Evolutionary conservation across 148 eudicot genomes (phyloP).

Genomic region (Rhododendron ferrugineum): DNA sequence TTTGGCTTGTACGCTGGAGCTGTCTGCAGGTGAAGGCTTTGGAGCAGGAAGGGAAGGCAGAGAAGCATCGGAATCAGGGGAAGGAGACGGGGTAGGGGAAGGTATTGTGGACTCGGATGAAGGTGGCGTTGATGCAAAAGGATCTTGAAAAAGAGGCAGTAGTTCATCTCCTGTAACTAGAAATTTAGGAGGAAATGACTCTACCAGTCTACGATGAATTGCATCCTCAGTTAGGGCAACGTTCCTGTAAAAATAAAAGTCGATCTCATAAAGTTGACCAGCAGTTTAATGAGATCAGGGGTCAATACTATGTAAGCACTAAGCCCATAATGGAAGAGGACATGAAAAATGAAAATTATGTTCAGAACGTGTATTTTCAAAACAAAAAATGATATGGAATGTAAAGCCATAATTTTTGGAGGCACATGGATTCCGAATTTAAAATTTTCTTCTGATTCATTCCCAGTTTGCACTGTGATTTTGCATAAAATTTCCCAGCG

Average conservation of each 20-base stretch:
- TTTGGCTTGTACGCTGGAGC: not conserved
- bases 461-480: not conserved
- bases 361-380: not conserved
- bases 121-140: not conserved
- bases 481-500: not conserved
- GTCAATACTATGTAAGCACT: not conserved
- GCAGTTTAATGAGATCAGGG: not conserved
- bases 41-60: constrained; percentile 14
- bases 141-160: not conserved
- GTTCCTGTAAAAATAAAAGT: constrained; percentile 21
- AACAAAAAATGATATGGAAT: not conserved
- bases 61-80: constrained; percentile 9
- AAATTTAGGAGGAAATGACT: not conserved
- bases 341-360: not conserved
- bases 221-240: constrained; percentile 7
- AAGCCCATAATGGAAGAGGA: constrained; percentile 1
- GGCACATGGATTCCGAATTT: not conserved
- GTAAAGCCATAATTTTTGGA: not conserved
- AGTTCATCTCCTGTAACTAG: not conserved
- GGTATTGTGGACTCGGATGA: not conserved
- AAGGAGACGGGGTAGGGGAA: constrained; percentile 26
- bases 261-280: not conserved
- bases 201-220: constrained; percentile 32
- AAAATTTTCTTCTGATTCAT: not conserved
- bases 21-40: constrained; percentile 1